Percentiles rank a stretch among this genome's conserved stretches.
phyloP scores from a whole-genome alignment of 768 basidiomycete species.

The Xerocomus brunneocitrinus region DNA sequence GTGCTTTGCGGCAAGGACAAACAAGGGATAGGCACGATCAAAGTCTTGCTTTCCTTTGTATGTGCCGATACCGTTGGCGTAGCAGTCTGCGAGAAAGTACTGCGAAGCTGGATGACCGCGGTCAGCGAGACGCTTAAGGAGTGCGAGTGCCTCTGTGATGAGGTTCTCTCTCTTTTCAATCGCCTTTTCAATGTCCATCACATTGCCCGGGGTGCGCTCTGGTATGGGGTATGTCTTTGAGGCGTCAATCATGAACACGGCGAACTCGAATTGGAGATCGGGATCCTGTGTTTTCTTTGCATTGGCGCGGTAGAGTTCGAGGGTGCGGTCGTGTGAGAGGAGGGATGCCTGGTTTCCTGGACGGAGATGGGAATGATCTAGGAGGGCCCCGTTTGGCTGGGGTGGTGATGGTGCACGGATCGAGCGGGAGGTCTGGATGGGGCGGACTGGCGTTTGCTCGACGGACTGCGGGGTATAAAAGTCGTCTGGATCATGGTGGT shows the following conservation, averaged over 20 bases:
- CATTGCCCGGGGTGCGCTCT: slow-evolving; percentile 60
- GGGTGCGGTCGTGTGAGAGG: slow-evolving; percentile 91
- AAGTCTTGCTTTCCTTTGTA: slow-evolving; percentile 90
- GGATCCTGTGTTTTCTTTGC: slow-evolving; percentile 99
- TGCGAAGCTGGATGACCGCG: slow-evolving; percentile 92
- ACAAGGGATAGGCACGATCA: slow-evolving; percentile 93
- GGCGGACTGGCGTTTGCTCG: slow-evolving; percentile 30
- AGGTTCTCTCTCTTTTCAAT: slow-evolving; percentile 82
- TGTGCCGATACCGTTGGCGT: slow-evolving; percentile 96
- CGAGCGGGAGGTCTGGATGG: slow-evolving; percentile 47
- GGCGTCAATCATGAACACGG: slow-evolving; percentile 98
- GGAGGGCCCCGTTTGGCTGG: slow-evolving; percentile 50
- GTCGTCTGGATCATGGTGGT: slow-evolving; percentile 41
- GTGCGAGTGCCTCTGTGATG: slow-evolving; percentile 77
- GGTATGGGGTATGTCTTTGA: slow-evolving; percentile 86
- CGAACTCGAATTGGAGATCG: slow-evolving; percentile 96
- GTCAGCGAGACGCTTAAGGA: slow-evolving; percentile 90
- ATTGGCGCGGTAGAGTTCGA: slow-evolving; percentile 95
- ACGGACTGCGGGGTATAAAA: slow-evolving; percentile 27
- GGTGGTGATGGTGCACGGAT: slow-evolving; percentile 65
- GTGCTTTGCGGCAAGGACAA: slow-evolving; percentile 94
- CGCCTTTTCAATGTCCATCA: slow-evolving; percentile 77
- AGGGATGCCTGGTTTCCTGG: slow-evolving; percentile 92
- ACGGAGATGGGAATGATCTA: slow-evolving; percentile 88
- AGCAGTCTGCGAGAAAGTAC: slow-evolving; percentile 98